Percentiles rank a stretch among this genome's conserved stretches.
These are phyloP conservation scores for Uronychia setigera DNA, from an alignment of 73 alveolate species.

Conservation along the genomic window DNA sequence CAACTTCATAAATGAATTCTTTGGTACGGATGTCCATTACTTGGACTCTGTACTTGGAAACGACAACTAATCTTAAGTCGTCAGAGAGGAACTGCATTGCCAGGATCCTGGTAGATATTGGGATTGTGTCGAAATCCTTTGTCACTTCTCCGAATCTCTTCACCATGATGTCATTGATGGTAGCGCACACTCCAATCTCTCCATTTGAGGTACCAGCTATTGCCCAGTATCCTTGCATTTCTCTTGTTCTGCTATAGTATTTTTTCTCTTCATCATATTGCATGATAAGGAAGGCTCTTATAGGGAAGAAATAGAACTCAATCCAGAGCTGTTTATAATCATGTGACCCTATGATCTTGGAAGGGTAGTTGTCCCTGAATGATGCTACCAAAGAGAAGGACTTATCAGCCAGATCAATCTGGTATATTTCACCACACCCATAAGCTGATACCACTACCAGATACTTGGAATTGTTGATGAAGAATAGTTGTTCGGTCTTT, in stretches of 20 bases:
- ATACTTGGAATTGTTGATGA: not conserved
- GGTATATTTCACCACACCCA: not conserved
- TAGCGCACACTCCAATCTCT: not conserved
- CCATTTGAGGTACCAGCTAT: not conserved
- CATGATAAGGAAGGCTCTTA: not conserved
- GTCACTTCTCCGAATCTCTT: not conserved
- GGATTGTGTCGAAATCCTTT: not conserved
- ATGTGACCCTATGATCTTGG: not conserved
- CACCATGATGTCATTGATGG: not conserved
- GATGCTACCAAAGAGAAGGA: not conserved
- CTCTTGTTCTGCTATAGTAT: not conserved
- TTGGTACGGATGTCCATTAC: not conserved
- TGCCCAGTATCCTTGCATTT: not conserved
- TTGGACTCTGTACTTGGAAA: not conserved
- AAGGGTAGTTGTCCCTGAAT: not conserved
- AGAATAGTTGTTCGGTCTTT: not conserved
- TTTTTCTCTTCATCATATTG: not conserved
- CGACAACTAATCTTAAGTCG: not conserved
- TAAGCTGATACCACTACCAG: not conserved
- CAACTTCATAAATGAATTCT: not conserved
- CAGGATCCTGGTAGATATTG: not conserved
- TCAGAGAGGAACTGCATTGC: not conserved
- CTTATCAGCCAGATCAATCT: not conserved
- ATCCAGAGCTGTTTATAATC: not conserved
- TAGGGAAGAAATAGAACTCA: not conserved